A percentile compares a stretch with the other conserved stretches of the same genome.
phyloP scores from a whole-genome alignment of 306 rosid species.

The Cucurbita ficifolia region DNA sequence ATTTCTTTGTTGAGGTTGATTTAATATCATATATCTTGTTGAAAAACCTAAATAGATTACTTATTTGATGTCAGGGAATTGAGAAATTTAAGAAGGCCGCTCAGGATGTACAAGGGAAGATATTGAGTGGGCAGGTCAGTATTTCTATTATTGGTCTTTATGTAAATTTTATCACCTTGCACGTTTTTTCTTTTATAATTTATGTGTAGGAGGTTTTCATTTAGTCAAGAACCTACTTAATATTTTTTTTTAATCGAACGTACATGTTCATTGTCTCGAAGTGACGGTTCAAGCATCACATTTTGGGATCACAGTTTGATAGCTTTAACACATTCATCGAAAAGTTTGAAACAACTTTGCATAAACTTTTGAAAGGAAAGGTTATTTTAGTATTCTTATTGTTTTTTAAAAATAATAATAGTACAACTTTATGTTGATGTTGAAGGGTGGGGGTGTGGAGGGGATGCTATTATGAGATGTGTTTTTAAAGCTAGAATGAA shows the following conservation, averaged over 20 bases:
- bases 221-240: neutral
- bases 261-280: neutral
- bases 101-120: conserved; percentile 70
- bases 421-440: neutral
- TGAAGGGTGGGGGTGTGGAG: neutral
- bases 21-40: neutral
- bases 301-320: neutral
- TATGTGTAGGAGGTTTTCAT: neutral
- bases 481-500: neutral
- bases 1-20: neutral
- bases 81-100: conserved; percentile 81
- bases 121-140: conserved; percentile 85
- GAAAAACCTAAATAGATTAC: conserved; percentile 3
- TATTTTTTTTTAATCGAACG: neutral
- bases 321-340: neutral
- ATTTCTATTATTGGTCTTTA: conserved; percentile 1
- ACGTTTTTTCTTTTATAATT: neutral
- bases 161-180: neutral
- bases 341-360: neutral
- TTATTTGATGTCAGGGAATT: conserved; percentile 50
- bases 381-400: neutral
- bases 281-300: neutral
- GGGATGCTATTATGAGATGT: neutral
- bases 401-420: no score
- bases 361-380: neutral